These are phyloP conservation scores for Immersiella caudata DNA, from an alignment of 495 filamentous ascomycete genomes.

Conservation along the genomic window DNA sequence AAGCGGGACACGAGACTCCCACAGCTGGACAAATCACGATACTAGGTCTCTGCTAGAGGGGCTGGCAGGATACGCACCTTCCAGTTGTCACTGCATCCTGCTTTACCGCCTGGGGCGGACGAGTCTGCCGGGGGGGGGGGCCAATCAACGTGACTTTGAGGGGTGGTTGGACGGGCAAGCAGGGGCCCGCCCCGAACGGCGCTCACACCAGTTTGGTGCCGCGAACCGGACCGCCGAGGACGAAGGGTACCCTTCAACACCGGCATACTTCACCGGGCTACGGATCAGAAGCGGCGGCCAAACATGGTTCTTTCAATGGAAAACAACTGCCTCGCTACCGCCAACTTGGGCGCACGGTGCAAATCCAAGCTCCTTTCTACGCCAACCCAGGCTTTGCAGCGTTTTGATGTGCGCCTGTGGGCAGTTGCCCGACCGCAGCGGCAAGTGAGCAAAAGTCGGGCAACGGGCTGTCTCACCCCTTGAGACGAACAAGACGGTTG, in stretches of 20 bases:
- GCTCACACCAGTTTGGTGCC: background rate
- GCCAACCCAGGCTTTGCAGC: background rate
- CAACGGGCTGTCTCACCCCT: background rate
- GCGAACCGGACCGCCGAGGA: background rate
- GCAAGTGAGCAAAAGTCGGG: constrained; percentile 5
- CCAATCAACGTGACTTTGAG: background rate
- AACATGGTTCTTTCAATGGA: background rate
- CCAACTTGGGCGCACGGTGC: background rate
- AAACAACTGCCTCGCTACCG: background rate
- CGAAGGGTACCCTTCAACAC: background rate
- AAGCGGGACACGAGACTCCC: background rate
- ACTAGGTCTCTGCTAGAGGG: background rate
- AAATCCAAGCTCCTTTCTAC: background rate
- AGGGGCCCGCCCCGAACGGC: constrained; percentile 8
- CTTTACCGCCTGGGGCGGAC: background rate
- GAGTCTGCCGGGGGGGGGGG: background rate
- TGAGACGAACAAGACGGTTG: background rate
- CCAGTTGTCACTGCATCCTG: background rate
- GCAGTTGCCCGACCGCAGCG: constrained; percentile 1
- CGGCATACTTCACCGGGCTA: background rate
- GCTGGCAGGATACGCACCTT: background rate
- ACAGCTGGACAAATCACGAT: background rate
- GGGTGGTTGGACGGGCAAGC: constrained; percentile 3
- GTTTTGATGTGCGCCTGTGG: background rate
- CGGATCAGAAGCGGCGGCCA: background rate